Evolutionary conservation across 179 eudicot genomes (phyloP).

Genomic region (Camellia oleifera): DNA sequence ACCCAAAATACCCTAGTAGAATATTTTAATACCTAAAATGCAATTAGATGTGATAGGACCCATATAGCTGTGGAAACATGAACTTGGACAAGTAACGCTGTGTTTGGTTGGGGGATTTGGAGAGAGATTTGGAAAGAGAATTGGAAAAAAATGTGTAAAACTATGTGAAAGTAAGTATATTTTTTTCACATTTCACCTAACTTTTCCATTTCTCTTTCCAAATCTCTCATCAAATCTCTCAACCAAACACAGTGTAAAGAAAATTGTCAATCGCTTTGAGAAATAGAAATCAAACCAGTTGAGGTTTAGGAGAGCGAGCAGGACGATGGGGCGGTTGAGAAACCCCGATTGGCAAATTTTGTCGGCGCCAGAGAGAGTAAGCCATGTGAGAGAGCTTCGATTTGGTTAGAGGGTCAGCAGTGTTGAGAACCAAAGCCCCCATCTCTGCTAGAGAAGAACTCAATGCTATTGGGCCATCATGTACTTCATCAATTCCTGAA

Average conservation of each 20-base stretch:
- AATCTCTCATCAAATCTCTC: no score
- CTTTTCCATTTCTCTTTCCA: no score
- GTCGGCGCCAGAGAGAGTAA: conserved; percentile 46
- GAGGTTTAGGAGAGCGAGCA: conserved; percentile 76
- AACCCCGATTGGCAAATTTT: conserved; percentile 50
- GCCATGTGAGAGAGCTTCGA: conserved; percentile 75
- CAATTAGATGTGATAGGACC: not conserved
- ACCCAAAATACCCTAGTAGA: not conserved
- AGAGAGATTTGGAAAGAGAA: no score
- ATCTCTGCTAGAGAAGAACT: conserved; percentile 61
- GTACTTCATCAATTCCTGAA: conserved; percentile 10
- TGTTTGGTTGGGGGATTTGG: no score
- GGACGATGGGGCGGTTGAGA: conserved; percentile 56
- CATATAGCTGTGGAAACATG: not conserved
- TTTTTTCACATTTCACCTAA: no score
- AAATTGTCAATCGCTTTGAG: not conserved
- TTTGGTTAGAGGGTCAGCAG: conserved; percentile 64
- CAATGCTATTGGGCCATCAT: conserved; percentile 20
- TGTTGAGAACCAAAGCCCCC: conserved; percentile 69
- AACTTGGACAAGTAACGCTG: not conserved
- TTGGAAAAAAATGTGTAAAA: no score
- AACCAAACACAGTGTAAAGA: not conserved
- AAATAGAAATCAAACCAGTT: conserved; percentile 38
- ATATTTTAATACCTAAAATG: not conserved
- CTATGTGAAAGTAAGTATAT: no score